A percentile compares a stretch with the other conserved stretches of the same genome.
Conservation (phyloP, 208 protist species). For the Endotrypanum monterogeii region DNA sequence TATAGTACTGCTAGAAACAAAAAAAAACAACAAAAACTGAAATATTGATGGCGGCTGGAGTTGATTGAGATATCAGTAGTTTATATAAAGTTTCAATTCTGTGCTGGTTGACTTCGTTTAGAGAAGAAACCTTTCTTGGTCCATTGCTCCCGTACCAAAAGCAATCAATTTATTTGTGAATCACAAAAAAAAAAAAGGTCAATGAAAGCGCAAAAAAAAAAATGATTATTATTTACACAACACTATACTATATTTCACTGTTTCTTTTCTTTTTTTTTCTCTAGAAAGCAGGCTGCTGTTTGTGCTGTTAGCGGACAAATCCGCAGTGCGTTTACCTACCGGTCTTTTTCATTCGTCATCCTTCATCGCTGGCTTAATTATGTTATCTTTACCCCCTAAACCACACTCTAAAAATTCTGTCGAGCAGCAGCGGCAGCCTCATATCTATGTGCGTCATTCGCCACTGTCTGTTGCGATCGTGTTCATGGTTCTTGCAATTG, state of each 20-base stretch:
- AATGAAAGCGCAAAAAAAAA: too few relatives aligned
- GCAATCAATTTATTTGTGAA: too few relatives aligned
- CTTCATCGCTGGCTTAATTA: neutral
- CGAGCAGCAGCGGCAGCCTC: conserved; percentile 94
- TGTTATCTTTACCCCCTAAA: conserved; percentile 32
- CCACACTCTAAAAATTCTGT: conserved; percentile 43
- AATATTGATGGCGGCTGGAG: too few relatives aligned
- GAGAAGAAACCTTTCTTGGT: too few relatives aligned
- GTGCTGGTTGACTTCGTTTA: too few relatives aligned
- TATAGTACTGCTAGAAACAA: neutral
- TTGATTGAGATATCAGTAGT: neutral
- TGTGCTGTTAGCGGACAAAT: neutral
- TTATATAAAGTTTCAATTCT: too few relatives aligned
- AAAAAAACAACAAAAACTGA: neutral
- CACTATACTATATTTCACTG: neutral
- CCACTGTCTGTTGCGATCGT: conserved; percentile 86
- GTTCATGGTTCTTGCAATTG: conserved; percentile 93
- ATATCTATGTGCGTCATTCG: conserved; percentile 96
- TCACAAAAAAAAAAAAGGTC: too few relatives aligned
- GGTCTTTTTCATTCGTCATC: neutral
- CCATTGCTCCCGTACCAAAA: too few relatives aligned
- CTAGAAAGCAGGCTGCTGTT: neutral
- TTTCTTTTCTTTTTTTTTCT: neutral
- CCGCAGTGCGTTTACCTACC: neutral
- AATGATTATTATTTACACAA: too few relatives aligned